Evolutionary conservation across 306 rosid species (phyloP).

Genomic region (Quercus rubra): DNA sequence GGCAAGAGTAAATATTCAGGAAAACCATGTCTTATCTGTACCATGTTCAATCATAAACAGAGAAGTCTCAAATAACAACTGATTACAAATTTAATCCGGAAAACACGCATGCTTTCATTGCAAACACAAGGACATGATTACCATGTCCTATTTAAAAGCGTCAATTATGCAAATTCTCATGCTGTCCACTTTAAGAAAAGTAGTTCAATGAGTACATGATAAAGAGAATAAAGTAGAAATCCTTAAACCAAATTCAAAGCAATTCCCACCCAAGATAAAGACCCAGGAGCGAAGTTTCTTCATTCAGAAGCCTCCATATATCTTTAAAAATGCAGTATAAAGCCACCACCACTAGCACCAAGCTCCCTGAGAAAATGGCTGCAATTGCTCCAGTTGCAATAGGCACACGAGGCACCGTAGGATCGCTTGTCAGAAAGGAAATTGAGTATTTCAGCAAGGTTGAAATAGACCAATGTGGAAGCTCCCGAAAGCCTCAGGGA

Average conservation of each 20-base stretch:
- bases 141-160: slow-evolving; percentile 29
- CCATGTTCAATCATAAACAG: slow-evolving; percentile 20
- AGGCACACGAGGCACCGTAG: slow-evolving; percentile 84
- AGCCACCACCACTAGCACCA: slow-evolving; percentile 31
- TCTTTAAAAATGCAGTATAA: slow-evolving; percentile 36
- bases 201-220: slow-evolving; percentile 21
- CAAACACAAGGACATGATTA: slow-evolving; percentile 25
- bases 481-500: slow-evolving; percentile 34
- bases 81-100: slow-evolving; percentile 22
- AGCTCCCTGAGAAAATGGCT: slow-evolving; percentile 46
- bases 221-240: slow-evolving; percentile 27
- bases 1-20: neutral
- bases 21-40: neutral
- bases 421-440: slow-evolving; percentile 69
- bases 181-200: slow-evolving; percentile 39
- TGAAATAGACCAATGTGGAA: slow-evolving; percentile 48
- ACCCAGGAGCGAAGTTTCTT: slow-evolving; percentile 38
- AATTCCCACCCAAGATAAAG: slow-evolving; percentile 23
- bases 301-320: slow-evolving; percentile 37
- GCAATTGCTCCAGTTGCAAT: slow-evolving; percentile 60
- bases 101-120: slow-evolving; percentile 29
- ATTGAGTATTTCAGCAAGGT: slow-evolving; percentile 71
- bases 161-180: slow-evolving; percentile 47
- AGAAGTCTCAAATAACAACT: slow-evolving; percentile 12
- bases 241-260: slow-evolving; percentile 39